These are phyloP conservation scores for Crithidia bombi DNA, from an alignment of 208 protist species.

Conservation along the genomic window DNA sequence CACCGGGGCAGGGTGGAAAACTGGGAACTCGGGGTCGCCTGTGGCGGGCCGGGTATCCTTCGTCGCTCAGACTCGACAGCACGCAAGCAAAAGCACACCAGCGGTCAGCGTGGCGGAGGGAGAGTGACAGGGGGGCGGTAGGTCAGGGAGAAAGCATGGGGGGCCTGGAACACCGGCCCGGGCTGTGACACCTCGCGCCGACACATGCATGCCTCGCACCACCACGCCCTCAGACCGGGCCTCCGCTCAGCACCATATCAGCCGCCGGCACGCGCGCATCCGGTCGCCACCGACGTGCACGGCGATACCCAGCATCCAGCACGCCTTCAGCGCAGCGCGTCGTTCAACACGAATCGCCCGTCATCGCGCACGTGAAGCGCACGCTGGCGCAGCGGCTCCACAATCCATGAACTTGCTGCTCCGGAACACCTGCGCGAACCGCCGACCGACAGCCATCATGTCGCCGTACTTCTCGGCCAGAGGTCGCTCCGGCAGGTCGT, in stretches of 20 bases:
- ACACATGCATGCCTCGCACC: constrained; percentile 92
- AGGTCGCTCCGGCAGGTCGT: constrained; percentile 61
- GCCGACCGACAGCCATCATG: constrained; percentile 66
- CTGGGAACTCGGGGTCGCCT: constrained; percentile 64
- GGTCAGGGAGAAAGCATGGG: constrained; percentile 90
- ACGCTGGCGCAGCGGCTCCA: constrained; percentile 89
- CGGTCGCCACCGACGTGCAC: constrained; percentile 94
- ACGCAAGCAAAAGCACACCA: constrained; percentile 85
- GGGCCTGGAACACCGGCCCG: too few relatives aligned
- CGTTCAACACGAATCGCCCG: constrained; percentile 97
- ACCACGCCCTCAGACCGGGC: constrained; percentile 93
- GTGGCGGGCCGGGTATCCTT: constrained; percentile 70
- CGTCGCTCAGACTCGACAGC: constrained; percentile 77
- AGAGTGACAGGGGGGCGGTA: constrained; percentile 85
- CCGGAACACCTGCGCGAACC: constrained; percentile 94
- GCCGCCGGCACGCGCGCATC: constrained; percentile 92
- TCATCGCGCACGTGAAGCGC: constrained; percentile 95
- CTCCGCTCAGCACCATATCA: constrained; percentile 96
- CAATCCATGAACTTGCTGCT: constrained; percentile 97
- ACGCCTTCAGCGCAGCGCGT: constrained; percentile 95
- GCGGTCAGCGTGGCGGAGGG: constrained; percentile 79
- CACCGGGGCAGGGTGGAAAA: constrained; percentile 87
- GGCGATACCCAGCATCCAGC: constrained; percentile 97
- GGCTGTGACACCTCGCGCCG: constrained; percentile 95
- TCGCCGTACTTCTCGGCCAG: constrained; percentile 73